Base-by-base conservation (phyloP, 2,329 filamentous ascomycete genomes). In the Clonostachys rhizophaga region DNA sequence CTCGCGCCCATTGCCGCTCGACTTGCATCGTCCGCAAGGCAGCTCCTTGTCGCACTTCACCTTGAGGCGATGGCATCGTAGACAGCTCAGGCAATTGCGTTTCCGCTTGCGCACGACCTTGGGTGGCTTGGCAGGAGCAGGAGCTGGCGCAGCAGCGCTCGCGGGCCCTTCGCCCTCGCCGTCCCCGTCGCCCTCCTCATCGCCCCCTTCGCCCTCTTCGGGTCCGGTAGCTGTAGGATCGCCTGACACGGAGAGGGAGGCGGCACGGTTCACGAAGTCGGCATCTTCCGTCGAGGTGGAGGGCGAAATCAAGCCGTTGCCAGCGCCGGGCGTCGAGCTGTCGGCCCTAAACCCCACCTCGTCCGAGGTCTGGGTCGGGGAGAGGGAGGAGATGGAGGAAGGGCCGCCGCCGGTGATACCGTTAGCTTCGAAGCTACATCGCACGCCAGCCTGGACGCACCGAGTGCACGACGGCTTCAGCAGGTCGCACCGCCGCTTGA, bases 21-120 rank as follows among this genome's bases (percentile, higher is more conserved):
- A 52, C 45, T 60, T 61, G 52, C 64, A 67, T 3, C 64, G 58
- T 3, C 59, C 60, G 41, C 64, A 67, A 4, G 64, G 64, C 42
- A 66, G 51, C 49, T 64, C 60, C 52, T 66, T 67, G 53, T 67
- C 64, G 45, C 64, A 67, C 47, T 66, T 67, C 42, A 67, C 63
- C 45, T 67, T 67, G 49, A 66, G 61, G 13, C 63, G 59, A 46
- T 66, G 64, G 46, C 64, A 67, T 34, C 64, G 58, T 30, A 62
- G 47, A 30, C 64, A 67, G 49, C 63, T 66, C 11, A 66, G 54
- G 47, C 63, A 65, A 40, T 63, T 65, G 35, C 64, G 58, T 50
- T 66, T 67, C 36, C 64, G 63, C 49, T 64, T 66, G 34, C 63
- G 60, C 11, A 65, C 50, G 24, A 64, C 50, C 13, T 30, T 9